Percentiles rank a stretch among this genome's conserved stretches.
Conservation (phyloP, 345 rosid genomes). For the Lenwebbia sp. region DNA sequence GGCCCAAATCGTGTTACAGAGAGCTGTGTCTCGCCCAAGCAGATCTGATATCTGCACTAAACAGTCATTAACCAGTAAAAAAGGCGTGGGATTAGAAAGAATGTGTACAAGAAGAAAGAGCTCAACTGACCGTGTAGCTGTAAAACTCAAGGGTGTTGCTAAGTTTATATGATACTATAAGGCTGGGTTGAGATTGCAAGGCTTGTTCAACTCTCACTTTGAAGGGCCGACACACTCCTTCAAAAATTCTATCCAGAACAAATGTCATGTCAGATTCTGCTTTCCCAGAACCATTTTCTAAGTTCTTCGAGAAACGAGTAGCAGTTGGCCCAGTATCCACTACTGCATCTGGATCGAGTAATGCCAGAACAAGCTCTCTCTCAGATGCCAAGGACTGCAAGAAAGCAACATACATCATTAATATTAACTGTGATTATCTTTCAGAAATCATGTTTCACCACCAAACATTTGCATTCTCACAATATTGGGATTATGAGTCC, state of each 20-base stretch:
- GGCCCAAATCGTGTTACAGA: conserved; percentile 73
- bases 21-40: conserved; percentile 83
- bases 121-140: conserved; percentile 75
- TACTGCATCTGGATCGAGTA: conserved; percentile 69
- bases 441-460: neutral
- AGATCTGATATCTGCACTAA: conserved; percentile 70
- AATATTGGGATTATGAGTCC: neutral
- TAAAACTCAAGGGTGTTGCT: conserved; percentile 88
- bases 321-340: conserved; percentile 49
- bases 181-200: conserved; percentile 93
- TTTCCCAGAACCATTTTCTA: conserved; percentile 57
- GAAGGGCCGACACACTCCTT: conserved; percentile 99
- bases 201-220: conserved; percentile 99
- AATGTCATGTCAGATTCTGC: conserved; percentile 68
- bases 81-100: neutral
- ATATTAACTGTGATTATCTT: neutral
- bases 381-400: conserved; percentile 97
- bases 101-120: conserved; percentile 1
- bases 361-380: conserved; percentile 76
- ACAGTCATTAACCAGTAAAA: neutral
- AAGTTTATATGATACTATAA: conserved; percentile 80
- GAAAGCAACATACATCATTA: conserved; percentile 1
- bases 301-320: conserved; percentile 25
- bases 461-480: neutral
- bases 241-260: conserved; percentile 95